Conservation (phyloP, 305 asterid species). For the Coffea humblotiana region DNA sequence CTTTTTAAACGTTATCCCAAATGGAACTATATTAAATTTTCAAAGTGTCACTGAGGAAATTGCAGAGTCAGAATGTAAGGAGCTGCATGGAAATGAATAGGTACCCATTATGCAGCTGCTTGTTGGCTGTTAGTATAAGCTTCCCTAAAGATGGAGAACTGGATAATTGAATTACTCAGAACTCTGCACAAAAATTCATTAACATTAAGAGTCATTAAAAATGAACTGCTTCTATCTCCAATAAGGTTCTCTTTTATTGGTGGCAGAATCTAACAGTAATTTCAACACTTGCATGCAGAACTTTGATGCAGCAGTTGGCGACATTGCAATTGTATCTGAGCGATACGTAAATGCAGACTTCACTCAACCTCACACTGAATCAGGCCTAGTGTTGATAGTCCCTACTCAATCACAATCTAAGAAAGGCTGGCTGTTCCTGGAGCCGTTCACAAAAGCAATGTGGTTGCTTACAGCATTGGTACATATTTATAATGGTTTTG, state of each 20-base stretch:
- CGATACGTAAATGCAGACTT: slow-evolving; percentile 37
- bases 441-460: slow-evolving; percentile 46
- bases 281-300: slow-evolving; percentile 16
- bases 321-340: slow-evolving; percentile 30
- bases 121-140: neutral
- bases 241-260: neutral
- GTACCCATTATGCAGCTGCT: neutral
- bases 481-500: slow-evolving; percentile 38
- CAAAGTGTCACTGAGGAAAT: neutral
- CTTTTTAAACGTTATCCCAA: too few species aligned
- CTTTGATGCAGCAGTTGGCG: slow-evolving; percentile 45
- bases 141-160: neutral
- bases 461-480: slow-evolving; percentile 33
- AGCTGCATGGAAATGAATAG: neutral
- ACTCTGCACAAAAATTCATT: neutral
- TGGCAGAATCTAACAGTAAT: neutral
- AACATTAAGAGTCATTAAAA: neutral
- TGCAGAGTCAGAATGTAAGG: neutral
- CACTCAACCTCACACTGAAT: slow-evolving; percentile 38
- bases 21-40: neutral
- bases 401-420: slow-evolving; percentile 22
- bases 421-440: slow-evolving; percentile 37
- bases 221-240: neutral
- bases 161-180: neutral
- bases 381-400: slow-evolving; percentile 42